Conservation (phyloP, 306 rosid genomes). For the Quillaja saponaria region DNA sequence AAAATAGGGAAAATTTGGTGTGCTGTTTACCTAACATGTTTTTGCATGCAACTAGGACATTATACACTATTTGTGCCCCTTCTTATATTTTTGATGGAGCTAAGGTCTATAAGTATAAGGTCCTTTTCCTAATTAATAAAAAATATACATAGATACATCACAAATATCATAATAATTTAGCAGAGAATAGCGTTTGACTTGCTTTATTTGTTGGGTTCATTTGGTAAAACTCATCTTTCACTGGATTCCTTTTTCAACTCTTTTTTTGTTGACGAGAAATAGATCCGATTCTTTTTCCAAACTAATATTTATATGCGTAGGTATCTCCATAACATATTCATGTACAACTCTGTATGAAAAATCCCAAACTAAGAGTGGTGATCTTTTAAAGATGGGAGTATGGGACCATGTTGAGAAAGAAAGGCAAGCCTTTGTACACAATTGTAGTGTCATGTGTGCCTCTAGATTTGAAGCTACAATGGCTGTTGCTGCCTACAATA, state of each 20-base stretch:
- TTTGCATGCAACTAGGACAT: neutral
- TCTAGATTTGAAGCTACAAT: neutral
- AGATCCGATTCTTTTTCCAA: too few species aligned
- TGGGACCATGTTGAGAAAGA: neutral
- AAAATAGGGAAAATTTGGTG: neutral
- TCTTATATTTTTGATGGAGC: neutral
- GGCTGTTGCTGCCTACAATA: neutral
- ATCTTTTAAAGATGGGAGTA: neutral
- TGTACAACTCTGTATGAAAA: neutral
- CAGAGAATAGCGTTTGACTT: neutral
- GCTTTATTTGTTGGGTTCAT: neutral
- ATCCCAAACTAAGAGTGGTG: neutral
- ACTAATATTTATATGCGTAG: neutral
- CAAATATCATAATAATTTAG: too few species aligned
- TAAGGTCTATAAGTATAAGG: neutral
- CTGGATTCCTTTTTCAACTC: neutral
- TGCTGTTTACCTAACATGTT: neutral
- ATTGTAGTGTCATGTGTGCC: neutral
- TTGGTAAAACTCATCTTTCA: constrained; percentile 3
- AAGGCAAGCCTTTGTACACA: constrained; percentile 6
- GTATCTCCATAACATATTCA: neutral
- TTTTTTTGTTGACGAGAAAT: too few species aligned
- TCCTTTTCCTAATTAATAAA: neutral
- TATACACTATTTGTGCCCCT: neutral
- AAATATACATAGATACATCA: neutral